Conservation (phyloP, 2,329 filamentous ascomycete species). For the Ilyonectria robusta region DNA sequence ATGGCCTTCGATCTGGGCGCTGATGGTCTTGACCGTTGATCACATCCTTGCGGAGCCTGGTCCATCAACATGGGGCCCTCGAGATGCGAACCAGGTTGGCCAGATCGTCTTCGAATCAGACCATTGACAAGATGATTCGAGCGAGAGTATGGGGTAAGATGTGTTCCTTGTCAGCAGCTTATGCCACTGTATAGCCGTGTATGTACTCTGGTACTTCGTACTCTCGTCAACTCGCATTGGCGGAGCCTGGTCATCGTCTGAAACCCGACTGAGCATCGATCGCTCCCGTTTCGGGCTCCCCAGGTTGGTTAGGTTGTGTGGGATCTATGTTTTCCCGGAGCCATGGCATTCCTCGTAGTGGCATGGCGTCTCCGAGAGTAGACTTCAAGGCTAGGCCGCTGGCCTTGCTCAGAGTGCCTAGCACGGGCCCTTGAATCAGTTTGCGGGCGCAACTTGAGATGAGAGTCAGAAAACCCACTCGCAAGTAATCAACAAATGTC, state of each 20-base stretch:
- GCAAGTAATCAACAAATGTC: conserved; percentile 38
- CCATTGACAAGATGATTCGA: conserved; percentile 27
- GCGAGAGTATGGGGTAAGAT: conserved; percentile 28
- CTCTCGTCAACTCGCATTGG: not conserved
- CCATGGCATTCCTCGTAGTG: not conserved
- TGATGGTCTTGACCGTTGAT: not conserved
- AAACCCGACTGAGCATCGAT: conserved; percentile 20
- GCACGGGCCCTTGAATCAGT: conserved; percentile 45
- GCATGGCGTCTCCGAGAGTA: conserved; percentile 26
- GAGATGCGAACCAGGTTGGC: conserved; percentile 15
- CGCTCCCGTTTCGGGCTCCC: conserved; percentile 14
- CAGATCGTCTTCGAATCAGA: conserved; percentile 16
- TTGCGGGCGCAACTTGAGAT: conserved; percentile 48
- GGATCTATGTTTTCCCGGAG: conserved; percentile 40
- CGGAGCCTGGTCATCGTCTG: conserved; percentile 10
- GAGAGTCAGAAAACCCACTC: conserved; percentile 39
- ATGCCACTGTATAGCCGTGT: not conserved
- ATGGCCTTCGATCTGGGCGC: not conserved
- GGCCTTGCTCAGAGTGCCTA: conserved; percentile 42
- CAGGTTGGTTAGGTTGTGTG: conserved; percentile 1
- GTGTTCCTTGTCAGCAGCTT: conserved; percentile 15
- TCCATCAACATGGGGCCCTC: conserved; percentile 9
- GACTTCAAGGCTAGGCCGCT: conserved; percentile 39
- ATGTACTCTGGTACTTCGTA: not conserved
- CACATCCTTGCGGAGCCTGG: conserved; percentile 8